A percentile compares a stretch with the other conserved stretches of the same genome.
phyloP scores from a whole-genome alignment of 2,329 filamentous ascomycete genomes.

The Talaromyces sp. region DNA sequence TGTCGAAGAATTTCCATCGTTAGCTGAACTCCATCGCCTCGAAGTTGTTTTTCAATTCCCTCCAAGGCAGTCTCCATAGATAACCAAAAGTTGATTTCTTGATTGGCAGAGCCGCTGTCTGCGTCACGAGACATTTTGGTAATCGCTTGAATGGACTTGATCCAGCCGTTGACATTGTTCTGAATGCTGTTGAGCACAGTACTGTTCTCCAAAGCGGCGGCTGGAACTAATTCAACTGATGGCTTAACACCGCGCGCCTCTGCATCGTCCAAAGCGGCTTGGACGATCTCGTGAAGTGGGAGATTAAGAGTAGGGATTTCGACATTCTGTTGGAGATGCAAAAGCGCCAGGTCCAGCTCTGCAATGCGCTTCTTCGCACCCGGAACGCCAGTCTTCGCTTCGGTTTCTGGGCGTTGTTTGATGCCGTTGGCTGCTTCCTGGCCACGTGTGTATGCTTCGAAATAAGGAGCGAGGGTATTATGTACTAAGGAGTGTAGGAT shows the following conservation, averaged over 20 bases:
- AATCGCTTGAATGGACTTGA: slow-evolving; percentile 94
- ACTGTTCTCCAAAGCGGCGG: slow-evolving; percentile 75
- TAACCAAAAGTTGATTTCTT: slow-evolving; percentile 99
- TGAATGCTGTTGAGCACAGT: slow-evolving; percentile 91
- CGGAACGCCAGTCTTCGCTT: slow-evolving; percentile 89
- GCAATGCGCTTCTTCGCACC: slow-evolving; percentile 97
- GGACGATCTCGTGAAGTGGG: slow-evolving; percentile 81
- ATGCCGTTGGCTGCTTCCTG: slow-evolving; percentile 62
- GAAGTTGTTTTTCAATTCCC: slow-evolving; percentile 81
- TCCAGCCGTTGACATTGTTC: slow-evolving; percentile 93
- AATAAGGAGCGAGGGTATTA: slow-evolving; percentile 88
- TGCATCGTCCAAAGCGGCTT: slow-evolving; percentile 76
- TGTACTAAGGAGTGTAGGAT: slow-evolving; percentile 88
- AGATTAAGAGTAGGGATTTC: slow-evolving; percentile 92
- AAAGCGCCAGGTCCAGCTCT: slow-evolving; percentile 82
- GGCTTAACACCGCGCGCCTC: slow-evolving; percentile 61
- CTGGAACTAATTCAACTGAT: slow-evolving; percentile 71
- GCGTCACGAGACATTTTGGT: slow-evolving; percentile 91
- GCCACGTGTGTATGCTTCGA: slow-evolving; percentile 89
- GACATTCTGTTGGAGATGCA: slow-evolving; percentile 93
- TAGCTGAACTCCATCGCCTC: slow-evolving; percentile 80
- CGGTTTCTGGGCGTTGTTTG: slow-evolving; percentile 73
- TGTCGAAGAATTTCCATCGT: slow-evolving; percentile 94
- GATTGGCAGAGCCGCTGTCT: slow-evolving; percentile 71
- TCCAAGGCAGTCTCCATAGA: slow-evolving; percentile 94